Conservation (phyloP, 1,284 basidiomycete species). For the Lentinus polychrous region DNA sequence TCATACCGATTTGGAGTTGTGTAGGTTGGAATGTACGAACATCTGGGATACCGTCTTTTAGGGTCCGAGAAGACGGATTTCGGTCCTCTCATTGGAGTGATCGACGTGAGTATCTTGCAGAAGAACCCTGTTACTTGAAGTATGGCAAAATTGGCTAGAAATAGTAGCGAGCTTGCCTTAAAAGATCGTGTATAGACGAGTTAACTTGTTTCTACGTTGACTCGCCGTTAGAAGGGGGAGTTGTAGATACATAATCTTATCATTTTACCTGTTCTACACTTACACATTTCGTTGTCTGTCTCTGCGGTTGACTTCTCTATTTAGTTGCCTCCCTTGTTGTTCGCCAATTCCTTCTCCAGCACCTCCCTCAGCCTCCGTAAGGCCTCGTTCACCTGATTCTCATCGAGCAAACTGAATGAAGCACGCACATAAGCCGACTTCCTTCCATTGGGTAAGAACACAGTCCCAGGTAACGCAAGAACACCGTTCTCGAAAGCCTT, state of each 20-base stretch:
- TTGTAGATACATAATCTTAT: no score
- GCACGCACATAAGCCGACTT: constrained; percentile 74
- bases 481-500: constrained; percentile 81
- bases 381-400: constrained; percentile 73
- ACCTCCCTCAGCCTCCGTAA: constrained; percentile 61
- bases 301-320: no score
- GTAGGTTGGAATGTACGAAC: background rate
- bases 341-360: constrained; percentile 8
- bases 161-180: no score
- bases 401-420: constrained; percentile 69
- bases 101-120: background rate
- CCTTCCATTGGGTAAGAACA: constrained; percentile 68
- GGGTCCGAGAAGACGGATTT: background rate
- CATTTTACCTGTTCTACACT: background rate
- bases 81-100: background rate
- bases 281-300: no score
- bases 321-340: no score
- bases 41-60: background rate
- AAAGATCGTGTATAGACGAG: no score
- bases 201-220: no score
- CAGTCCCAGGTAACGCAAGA: constrained; percentile 82
- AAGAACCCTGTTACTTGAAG: no score
- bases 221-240: no score
- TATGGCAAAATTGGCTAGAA: no score
- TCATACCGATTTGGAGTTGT: background rate